Conservation (phyloP, 2,329 filamentous ascomycete species). For the Chaetomium strumarium region DNA sequence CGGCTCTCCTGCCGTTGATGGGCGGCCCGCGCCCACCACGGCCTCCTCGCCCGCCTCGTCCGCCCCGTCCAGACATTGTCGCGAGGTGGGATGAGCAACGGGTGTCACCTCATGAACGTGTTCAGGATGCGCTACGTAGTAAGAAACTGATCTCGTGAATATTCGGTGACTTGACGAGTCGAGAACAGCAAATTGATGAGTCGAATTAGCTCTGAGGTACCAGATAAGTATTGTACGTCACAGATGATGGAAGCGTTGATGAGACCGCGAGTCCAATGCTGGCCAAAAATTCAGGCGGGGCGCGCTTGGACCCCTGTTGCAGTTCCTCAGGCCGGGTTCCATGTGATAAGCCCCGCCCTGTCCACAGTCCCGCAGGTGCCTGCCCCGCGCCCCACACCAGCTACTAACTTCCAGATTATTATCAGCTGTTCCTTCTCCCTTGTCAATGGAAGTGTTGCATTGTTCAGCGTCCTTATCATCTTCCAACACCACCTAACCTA, state of each 20-base stretch:
- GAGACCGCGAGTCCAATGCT: too few relatives aligned
- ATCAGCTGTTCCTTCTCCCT: background rate
- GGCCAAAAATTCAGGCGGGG: background rate
- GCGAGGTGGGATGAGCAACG: background rate
- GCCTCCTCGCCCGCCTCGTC: constrained; percentile 40
- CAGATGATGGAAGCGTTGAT: background rate
- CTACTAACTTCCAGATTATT: background rate
- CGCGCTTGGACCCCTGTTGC: background rate
- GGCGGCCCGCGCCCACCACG: constrained; percentile 32
- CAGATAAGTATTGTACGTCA: background rate
- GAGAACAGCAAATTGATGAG: background rate
- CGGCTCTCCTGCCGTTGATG: constrained; percentile 38
- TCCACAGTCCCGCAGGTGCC: background rate
- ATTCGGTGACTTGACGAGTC: background rate
- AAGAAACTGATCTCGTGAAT: background rate
- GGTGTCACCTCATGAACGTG: constrained; percentile 6
- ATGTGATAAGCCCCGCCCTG: background rate
- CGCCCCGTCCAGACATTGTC: constrained; percentile 48
- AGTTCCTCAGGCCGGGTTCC: background rate
- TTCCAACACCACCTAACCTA: background rate
- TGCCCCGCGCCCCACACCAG: background rate
- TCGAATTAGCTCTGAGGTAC: background rate
- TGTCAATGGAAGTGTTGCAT: background rate
- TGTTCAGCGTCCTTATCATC: too few relatives aligned
- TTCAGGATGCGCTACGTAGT: background rate